These are phyloP conservation scores for Linanthus parryae DNA, from an alignment of 148 eudicot species.

Conservation along the genomic window DNA sequence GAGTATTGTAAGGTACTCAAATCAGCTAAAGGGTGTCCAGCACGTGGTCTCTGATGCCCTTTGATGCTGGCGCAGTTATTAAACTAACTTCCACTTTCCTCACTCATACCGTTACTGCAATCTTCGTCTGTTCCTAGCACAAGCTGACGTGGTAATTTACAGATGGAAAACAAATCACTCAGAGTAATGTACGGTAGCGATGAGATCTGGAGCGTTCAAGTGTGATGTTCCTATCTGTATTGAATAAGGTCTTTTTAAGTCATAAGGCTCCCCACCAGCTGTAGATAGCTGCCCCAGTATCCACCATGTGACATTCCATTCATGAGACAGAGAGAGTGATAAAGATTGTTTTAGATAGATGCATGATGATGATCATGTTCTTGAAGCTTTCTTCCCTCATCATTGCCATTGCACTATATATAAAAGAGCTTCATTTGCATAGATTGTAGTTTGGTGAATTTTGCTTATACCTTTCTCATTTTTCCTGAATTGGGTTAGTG, in stretches of 20 bases:
- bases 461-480: neutral
- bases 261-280: constrained; percentile 28
- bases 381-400: constrained; percentile 14
- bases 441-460: constrained; percentile 8
- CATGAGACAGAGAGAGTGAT: constrained; percentile 7
- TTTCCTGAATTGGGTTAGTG: too few relatives aligned
- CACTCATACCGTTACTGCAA: too few relatives aligned
- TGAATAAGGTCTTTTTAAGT: constrained; percentile 24
- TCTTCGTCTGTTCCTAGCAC: too few relatives aligned
- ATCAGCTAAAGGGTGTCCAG: too few relatives aligned
- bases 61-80: too few relatives aligned
- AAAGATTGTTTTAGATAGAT: neutral
- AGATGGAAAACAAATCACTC: too few relatives aligned
- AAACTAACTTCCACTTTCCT: too few relatives aligned
- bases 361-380: constrained; percentile 13
- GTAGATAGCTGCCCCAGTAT: constrained; percentile 42
- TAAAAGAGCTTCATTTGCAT: constrained; percentile 8
- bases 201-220: too few relatives aligned
- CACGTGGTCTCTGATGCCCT: constrained; percentile 46
- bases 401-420: constrained; percentile 1
- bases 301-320: constrained; percentile 51
- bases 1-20: too few relatives aligned
- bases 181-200: too few relatives aligned
- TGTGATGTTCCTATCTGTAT: neutral
- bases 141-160: too few relatives aligned